Conservation (phyloP, 768 basidiomycete genomes). For the Suillus tomentosus region DNA sequence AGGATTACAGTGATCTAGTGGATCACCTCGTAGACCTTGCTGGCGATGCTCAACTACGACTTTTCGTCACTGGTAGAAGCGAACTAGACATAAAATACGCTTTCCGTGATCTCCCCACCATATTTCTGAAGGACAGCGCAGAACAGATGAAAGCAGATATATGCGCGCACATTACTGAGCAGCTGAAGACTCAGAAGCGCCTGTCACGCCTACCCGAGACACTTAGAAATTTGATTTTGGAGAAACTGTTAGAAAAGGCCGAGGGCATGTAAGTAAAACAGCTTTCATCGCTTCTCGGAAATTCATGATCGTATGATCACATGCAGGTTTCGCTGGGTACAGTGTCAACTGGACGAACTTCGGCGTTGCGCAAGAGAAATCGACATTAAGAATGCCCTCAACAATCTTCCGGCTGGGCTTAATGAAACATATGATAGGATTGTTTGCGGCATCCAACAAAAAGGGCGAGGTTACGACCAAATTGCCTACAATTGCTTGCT, state of each 20-base stretch:
- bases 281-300: neutral
- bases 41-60: neutral
- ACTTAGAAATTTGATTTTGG: neutral
- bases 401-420: constrained; percentile 19
- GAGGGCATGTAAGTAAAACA: constrained; percentile 9
- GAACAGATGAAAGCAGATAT: constrained; percentile 4
- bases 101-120: neutral
- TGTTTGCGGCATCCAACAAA: constrained; percentile 14
- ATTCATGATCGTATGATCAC: neutral
- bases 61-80: constrained; percentile 13
- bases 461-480: neutral
- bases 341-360: constrained; percentile 8
- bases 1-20: neutral
- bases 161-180: neutral
- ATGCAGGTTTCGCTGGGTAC: constrained; percentile 14
- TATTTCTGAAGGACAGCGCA: constrained; percentile 8
- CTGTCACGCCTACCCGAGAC: neutral
- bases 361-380: no score
- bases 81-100: neutral
- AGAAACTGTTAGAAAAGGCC: constrained; percentile 9
- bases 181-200: neutral
- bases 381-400: neutral
- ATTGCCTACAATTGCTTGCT: neutral
- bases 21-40: neutral
- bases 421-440: constrained; percentile 27